Conservation (phyloP, 2,329 filamentous ascomycete genomes). For the Pseudogymnoascus sp. region DNA sequence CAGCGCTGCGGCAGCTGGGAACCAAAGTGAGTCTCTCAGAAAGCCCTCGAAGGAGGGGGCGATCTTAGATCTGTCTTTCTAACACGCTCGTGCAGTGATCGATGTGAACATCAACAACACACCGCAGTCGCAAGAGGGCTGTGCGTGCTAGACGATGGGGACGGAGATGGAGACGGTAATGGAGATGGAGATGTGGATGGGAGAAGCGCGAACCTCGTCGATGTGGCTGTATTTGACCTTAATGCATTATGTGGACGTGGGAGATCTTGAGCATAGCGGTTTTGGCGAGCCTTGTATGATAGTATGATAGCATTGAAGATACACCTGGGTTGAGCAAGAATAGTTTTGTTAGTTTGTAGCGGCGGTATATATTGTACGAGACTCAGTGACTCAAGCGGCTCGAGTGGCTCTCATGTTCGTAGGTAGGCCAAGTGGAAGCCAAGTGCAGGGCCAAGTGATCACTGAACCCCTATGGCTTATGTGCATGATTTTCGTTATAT, state of each 20-base stretch:
- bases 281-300: conserved; percentile 27
- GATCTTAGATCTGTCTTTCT: background rate
- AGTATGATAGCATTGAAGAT: conserved; percentile 15
- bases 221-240: conserved; percentile 16
- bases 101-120: conserved; percentile 79
- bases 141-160: conserved; percentile 46
- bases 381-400: background rate
- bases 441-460: background rate
- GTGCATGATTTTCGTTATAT: background rate
- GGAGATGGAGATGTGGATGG: background rate
- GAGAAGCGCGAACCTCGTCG: conserved; percentile 8
- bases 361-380: conserved; percentile 3
- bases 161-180: background rate
- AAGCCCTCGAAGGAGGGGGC: background rate
- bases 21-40: conserved; percentile 58
- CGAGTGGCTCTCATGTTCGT: background rate
- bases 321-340: conserved; percentile 13
- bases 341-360: conserved; percentile 19
- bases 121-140: conserved; percentile 63
- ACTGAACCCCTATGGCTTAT: background rate
- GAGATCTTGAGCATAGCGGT: conserved; percentile 27
- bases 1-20: conserved; percentile 60
- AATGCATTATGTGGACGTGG: conserved; percentile 17
- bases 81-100: conserved; percentile 56
- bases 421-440: background rate